Conservation (phyloP, 2,329 filamentous ascomycete species). For the Aspergillus thermomutatus region DNA sequence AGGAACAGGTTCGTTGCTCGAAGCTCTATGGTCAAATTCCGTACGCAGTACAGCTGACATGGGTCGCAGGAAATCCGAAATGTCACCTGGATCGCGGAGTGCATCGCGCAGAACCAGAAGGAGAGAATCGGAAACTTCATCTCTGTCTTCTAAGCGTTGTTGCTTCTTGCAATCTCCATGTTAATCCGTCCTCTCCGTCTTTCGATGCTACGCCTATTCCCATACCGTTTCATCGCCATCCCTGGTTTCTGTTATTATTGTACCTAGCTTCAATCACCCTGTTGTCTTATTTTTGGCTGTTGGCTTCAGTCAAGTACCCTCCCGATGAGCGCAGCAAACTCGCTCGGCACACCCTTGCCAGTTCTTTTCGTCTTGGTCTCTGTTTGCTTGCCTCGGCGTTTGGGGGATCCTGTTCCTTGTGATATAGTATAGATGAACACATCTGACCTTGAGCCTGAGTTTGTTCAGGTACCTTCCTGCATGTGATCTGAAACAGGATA, state of each 20-base stretch:
- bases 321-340: conserved; percentile 29
- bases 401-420: conserved; percentile 21
- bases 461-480: not conserved
- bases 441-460: not conserved
- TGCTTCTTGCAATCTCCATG: conserved; percentile 9
- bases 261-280: conserved; percentile 9
- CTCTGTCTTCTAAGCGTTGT: conserved; percentile 73
- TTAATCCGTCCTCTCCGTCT: conserved; percentile 16
- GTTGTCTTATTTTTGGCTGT: not conserved
- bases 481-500: not conserved
- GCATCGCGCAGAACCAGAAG: conserved; percentile 99
- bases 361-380: conserved; percentile 15
- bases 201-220: conserved; percentile 9
- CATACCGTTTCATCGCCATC: conserved; percentile 22
- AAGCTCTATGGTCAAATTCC: not conserved
- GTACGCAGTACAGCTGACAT: conserved; percentile 20
- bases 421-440: conserved; percentile 22
- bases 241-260: conserved; percentile 26
- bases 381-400: conserved; percentile 25
- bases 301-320: not conserved
- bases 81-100: conserved; percentile 99
- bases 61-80: conserved; percentile 85
- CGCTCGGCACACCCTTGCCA: conserved; percentile 18
- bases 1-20: conserved; percentile 74
- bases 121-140: conserved; percentile 99